Evolutionary conservation across 2,329 filamentous ascomycete genomes (phyloP), one percentile per base, ranked within the genome.

Genomic region (Ramularia collo-cygni): DNA sequence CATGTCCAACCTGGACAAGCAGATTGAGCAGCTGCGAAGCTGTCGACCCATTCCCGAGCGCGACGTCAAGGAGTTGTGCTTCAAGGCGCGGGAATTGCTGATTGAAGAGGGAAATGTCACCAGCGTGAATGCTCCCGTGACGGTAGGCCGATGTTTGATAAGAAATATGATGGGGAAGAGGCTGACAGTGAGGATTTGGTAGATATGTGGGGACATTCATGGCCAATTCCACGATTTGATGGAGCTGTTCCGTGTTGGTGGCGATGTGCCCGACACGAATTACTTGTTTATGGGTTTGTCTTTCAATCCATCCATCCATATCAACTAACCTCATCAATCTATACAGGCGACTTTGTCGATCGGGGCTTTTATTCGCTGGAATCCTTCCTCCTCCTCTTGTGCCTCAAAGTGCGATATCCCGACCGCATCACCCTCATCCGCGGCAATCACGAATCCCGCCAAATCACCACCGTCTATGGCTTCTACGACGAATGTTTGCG

Each of bases 201-300:
- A 85, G 79, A 94, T 95, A 75, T 95, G 90, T 60, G 90, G 90
- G 56, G 90, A 95, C 61, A 95, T 96, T 42, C 90, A 96, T 60
- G 92, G 92, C 45, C 92, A 98, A 66, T 98, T 98, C 69, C 96
- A 90, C 66, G 92, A 98, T 64, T 78, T 98, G 67, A 92, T 98
- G 54, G 92, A 98, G 72, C 96, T 98, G 54, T 98, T 98, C 69
- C 87, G 88, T 65, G 96, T 98, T 56, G 92, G 92, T 45, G 92
- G 92, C 42, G 94, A 85, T 66, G 95, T 90, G 65, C 92, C 92
- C 14, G 88, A 98, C 64, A 98, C 92, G 34, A 98, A 98, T 63
- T 98, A 98, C 64, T 75, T 98, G 34, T 98, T 98, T 63, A 78
- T 98, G 46, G 90, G 89, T 93, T 63, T 32, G 61, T 24, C 26